Conservation (phyloP, 768 basidiomycete genomes). For the Asterophora lycoperdoides region DNA sequence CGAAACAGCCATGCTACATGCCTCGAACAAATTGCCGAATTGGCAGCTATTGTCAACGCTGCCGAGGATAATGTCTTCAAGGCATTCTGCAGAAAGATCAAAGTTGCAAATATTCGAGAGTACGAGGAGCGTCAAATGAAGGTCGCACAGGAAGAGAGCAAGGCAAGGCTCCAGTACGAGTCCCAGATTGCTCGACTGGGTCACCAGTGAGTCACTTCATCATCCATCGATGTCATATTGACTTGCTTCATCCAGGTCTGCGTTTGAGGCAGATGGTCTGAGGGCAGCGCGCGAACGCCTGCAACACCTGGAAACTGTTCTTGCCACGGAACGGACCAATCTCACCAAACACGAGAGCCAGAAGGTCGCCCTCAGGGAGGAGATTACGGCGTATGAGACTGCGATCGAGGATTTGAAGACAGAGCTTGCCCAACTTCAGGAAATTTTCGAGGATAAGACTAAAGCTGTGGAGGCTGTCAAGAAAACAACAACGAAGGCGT, state of each 20-base stretch:
- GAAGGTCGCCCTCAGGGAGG: conserved; percentile 49
- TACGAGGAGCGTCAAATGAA: conserved; percentile 92
- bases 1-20: conserved; percentile 49
- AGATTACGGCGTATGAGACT: conserved; percentile 56
- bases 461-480: conserved; percentile 75
- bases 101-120: conserved; percentile 79
- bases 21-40: conserved; percentile 47
- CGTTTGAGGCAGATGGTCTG: conserved; percentile 80
- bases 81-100: conserved; percentile 75
- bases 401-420: conserved; percentile 54
- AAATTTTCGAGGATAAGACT: conserved; percentile 66
- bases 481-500: conserved; percentile 61
- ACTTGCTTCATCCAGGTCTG: conserved; percentile 44
- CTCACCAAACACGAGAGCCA: conserved; percentile 52
- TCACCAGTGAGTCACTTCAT: conserved; percentile 61
- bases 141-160: conserved; percentile 83
- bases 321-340: conserved; percentile 48
- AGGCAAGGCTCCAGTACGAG: conserved; percentile 76
- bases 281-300: conserved; percentile 61
- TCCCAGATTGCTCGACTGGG: conserved; percentile 82
- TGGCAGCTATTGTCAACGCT: conserved; percentile 57
- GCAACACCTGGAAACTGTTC: conserved; percentile 45
- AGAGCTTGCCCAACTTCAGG: conserved; percentile 57
- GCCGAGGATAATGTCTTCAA: conserved; percentile 81
- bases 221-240: conserved; percentile 1